phyloP scores from a whole-genome alignment of 257 asterid genomes.

The Solanum paucissectum region DNA sequence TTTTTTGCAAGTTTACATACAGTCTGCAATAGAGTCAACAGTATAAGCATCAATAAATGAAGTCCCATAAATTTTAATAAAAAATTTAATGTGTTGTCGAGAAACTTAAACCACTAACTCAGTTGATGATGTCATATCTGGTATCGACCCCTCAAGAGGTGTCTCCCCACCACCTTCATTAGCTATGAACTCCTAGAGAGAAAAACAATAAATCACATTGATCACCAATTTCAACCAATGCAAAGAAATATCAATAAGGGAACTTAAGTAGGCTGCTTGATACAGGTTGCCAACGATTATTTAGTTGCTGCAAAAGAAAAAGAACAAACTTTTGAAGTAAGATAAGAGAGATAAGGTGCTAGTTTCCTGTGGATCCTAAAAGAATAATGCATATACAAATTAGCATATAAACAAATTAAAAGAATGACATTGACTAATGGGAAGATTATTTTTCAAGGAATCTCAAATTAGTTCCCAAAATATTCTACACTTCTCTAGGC shows the following conservation, averaged over 20 bases:
- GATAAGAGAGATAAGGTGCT: background rate
- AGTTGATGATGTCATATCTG: slow-evolving; percentile 97
- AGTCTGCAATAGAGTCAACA: slow-evolving; percentile 34
- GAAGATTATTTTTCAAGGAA: background rate
- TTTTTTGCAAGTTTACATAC: slow-evolving; percentile 71
- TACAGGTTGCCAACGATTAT: background rate
- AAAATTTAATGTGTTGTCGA: background rate
- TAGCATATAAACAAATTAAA: background rate
- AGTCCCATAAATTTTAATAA: background rate
- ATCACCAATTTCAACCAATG: background rate
- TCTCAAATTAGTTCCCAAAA: background rate
- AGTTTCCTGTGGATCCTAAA: background rate
- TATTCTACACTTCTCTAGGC: background rate
- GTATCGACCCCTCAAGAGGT: slow-evolving; percentile 94
- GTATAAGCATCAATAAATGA: background rate
- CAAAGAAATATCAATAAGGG: background rate
- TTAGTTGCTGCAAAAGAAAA: background rate
- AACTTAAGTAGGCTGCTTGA: background rate
- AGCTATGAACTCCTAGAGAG: slow-evolving; percentile 57
- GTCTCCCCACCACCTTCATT: slow-evolving; percentile 93
- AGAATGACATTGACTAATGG: background rate
- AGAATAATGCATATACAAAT: background rate
- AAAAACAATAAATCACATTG: background rate
- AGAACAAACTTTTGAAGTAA: background rate
- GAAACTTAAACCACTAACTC: slow-evolving; percentile 53